Evolutionary conservation across 1,284 basidiomycete genomes (phyloP).

Genomic region (Sporisorium graminicola): DNA sequence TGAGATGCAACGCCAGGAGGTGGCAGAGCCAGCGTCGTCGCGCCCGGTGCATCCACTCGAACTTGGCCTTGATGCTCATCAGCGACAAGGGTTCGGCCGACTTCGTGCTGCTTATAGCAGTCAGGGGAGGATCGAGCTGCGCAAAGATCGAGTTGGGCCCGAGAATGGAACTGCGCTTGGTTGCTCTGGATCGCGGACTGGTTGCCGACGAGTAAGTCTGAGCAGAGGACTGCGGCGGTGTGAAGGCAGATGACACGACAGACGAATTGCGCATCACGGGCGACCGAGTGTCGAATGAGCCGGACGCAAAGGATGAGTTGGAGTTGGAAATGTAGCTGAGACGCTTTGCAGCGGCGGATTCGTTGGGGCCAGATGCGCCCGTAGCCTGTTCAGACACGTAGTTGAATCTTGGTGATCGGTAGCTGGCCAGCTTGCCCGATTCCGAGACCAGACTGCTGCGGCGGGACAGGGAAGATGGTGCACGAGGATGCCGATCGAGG

Average conservation of each 20-base stretch:
- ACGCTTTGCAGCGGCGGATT: constrained; percentile 54
- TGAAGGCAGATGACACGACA: constrained; percentile 27
- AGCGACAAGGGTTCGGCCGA: constrained; percentile 52
- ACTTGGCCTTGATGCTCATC: constrained; percentile 52
- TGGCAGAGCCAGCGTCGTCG: constrained; percentile 58
- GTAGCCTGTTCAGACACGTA: constrained; percentile 38
- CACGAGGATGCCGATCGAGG: constrained; percentile 27
- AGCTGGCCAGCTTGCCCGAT: constrained; percentile 17
- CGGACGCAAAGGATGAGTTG: constrained; percentile 30
- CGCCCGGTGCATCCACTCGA: constrained; percentile 61
- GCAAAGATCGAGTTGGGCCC: constrained; percentile 47
- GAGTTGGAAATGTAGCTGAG: constrained; percentile 58
- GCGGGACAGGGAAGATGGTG: constrained; percentile 36
- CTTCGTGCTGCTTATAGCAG: constrained; percentile 2
- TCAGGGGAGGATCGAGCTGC: constrained; percentile 11
- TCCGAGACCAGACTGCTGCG: constrained; percentile 47
- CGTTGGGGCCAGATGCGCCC: constrained; percentile 44
- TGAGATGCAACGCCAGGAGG: constrained; percentile 24
- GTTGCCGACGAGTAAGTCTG: constrained; percentile 46
- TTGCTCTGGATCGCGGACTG: constrained; percentile 39
- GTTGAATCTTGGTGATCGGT: constrained; percentile 46
- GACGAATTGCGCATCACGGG: constrained; percentile 35
- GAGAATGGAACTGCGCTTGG: constrained; percentile 43
- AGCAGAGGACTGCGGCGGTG: constrained; percentile 28
- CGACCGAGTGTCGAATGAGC: constrained; percentile 25